Evolutionary conservation across 345 rosid species (phyloP).

Genomic region (Hypericum perforatum): DNA sequence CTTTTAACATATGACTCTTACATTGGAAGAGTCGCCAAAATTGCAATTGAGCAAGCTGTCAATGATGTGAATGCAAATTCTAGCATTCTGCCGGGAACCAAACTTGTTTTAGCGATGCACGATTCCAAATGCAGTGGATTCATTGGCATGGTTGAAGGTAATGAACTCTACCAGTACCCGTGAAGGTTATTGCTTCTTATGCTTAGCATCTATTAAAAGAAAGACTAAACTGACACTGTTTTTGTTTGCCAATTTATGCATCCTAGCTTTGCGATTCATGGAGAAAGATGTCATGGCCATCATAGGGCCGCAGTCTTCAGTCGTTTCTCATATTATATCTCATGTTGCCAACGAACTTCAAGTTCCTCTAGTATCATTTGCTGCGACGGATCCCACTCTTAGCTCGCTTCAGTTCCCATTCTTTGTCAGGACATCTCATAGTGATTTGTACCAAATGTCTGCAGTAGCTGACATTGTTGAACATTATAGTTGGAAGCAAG

Average conservation of each 20-base stretch:
- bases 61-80: conserved; percentile 75
- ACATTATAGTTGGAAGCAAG: conserved; percentile 71
- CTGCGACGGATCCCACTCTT: conserved; percentile 86
- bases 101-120: conserved; percentile 35
- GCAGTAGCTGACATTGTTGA: conserved; percentile 71
- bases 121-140: conserved; percentile 80
- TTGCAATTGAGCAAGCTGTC: conserved; percentile 79
- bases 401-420: conserved; percentile 76
- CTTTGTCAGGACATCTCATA: conserved; percentile 67
- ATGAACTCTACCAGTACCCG: conserved; percentile 3
- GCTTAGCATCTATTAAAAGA: conserved; percentile 3
- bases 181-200: conserved; percentile 7
- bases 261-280: conserved; percentile 74
- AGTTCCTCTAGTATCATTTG: conserved; percentile 73
- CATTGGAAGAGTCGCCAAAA: conserved; percentile 74
- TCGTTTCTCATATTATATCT: conserved; percentile 61
- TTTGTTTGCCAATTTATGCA: background rate
- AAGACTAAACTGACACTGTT: background rate
- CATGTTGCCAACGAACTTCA: conserved; percentile 69
- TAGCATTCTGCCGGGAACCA: conserved; percentile 49
- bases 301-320: conserved; percentile 85
- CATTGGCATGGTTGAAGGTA: conserved; percentile 85
- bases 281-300: conserved; percentile 65
- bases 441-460: conserved; percentile 74
- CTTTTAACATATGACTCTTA: conserved; percentile 52